Evolutionary conservation across 257 asterid species (phyloP), one percentile per base, ranked within the genome.

Genomic region (Solanum clarkiae): DNA sequence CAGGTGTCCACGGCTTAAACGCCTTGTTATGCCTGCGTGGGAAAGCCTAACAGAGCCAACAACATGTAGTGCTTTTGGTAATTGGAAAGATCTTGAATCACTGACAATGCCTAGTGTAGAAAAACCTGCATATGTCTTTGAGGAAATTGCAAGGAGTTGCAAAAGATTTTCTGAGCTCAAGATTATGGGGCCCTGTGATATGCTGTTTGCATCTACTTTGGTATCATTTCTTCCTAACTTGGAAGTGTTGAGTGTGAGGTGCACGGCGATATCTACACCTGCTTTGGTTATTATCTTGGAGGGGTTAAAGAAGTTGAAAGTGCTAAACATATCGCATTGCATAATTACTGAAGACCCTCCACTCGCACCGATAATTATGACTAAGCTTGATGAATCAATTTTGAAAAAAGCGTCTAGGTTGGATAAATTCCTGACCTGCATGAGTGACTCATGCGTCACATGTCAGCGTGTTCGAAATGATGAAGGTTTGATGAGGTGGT

Each of bases 21-120:
- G 94, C 68, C 91, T 94, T 29, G 93, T 95, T 47, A 93, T 95
- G 98, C 97, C 98, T 9, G 95, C 94, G 24, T 93, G 98, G 93
- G 91, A 95, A 90, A 90, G 90, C 86, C 91, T 95, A 90, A 91
- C 91, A 89, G 90, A 85, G 87, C 84, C 92, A 3, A 93, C 94
- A 80, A 92, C 94, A 86, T 91, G 94, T 80, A 84, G 83, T 47
- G 96, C 96, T 17, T 82, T 95, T 32, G 88, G 84, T 3, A 54
- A 53, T 22, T 95, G 98, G 98, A 26, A 86, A 86, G 89, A 92
- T 80, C 95, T 95, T 1, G 96, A 93, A 87, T 94, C 98, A 3
- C 88, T 94, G 15, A 93, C 97, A 32, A 92, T 95, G 96, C 98
- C 97, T 5, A 91, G 92, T 93, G 91, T 94, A 65, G 88, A 90